These are phyloP conservation scores for Crithidia fasciculata DNA, from an alignment of 208 protist genomes.

Conservation along the genomic window DNA sequence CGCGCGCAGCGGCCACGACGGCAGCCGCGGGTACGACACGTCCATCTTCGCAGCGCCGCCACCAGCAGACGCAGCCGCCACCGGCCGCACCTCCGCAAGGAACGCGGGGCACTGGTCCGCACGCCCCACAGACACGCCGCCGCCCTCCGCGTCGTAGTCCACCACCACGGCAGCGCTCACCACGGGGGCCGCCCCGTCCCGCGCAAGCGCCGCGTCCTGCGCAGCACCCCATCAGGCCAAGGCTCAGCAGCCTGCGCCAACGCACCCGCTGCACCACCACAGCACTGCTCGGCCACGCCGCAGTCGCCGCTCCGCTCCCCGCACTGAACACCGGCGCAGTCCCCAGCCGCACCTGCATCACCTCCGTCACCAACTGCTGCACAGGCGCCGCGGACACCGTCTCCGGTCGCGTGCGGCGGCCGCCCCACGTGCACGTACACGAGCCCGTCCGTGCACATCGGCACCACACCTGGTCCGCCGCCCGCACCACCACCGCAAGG, in stretches of 20 bases:
- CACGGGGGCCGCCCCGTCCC: neutral
- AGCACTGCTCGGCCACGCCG: neutral
- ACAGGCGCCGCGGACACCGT: neutral
- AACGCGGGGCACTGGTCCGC: slow-evolving; percentile 5
- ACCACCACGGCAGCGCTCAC: slow-evolving; percentile 1
- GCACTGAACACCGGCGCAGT: neutral
- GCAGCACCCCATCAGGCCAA: neutral
- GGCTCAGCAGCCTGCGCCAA: slow-evolving; percentile 1
- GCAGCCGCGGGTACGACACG: slow-evolving; percentile 16
- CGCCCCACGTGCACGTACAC: slow-evolving; percentile 12
- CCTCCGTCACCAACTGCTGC: neutral
- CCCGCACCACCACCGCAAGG: too few relatives aligned
- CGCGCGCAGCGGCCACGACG: slow-evolving; percentile 11
- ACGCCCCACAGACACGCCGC: neutral
- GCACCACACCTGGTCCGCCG: neutral
- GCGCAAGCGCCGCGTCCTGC: neutral
- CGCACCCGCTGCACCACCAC: neutral
- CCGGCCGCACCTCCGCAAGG: slow-evolving; percentile 6
- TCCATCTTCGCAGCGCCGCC: neutral
- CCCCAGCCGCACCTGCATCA: neutral
- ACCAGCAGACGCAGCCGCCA: neutral
- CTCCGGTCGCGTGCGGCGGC: neutral
- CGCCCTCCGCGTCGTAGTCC: neutral
- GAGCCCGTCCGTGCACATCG: slow-evolving; percentile 8
- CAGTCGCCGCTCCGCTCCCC: neutral